A percentile compares a stretch with the other conserved stretches of the same genome.
Evolutionary conservation across 257 asterid species (phyloP).

Genomic region (Avicennia marina): DNA sequence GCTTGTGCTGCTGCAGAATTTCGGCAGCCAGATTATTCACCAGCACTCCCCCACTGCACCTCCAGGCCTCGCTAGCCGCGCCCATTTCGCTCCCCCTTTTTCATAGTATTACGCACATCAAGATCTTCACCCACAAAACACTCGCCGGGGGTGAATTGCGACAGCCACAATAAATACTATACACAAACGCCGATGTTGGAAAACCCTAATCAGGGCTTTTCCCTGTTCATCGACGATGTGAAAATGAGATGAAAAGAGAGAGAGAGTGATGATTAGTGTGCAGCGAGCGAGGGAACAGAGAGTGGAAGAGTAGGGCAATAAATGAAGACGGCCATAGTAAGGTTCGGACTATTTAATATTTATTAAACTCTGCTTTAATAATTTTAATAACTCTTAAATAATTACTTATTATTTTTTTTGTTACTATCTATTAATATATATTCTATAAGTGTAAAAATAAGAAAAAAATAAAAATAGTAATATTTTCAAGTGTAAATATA

Average conservation of each 20-base stretch:
- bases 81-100: conserved; percentile 57
- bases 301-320: not conserved
- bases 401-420: too few relatives aligned
- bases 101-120: conserved; percentile 31
- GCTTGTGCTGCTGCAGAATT: conserved; percentile 34
- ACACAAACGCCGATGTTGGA: not conserved
- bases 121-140: not conserved
- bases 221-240: conserved; percentile 8
- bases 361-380: too few relatives aligned
- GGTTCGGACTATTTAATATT: too few relatives aligned
- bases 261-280: not conserved
- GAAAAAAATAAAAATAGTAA: too few relatives aligned
- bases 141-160: conserved; percentile 13
- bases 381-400: too few relatives aligned
- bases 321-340: too few relatives aligned
- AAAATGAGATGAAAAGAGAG: not conserved
- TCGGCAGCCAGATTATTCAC: conserved; percentile 34
- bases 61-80: conserved; percentile 58
- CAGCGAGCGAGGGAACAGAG: not conserved
- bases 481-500: too few relatives aligned
- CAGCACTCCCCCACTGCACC: conserved; percentile 41
- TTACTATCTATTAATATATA: too few relatives aligned
- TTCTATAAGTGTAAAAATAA: too few relatives aligned
- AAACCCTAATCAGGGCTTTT: conserved; percentile 23
- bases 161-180: not conserved